These are phyloP conservation scores for Citrus sinensis DNA, from an alignment of 345 rosid genomes.

Conservation along the genomic window DVS_A1.0 CM039165.1:34691001-34691500, in stretches of 20 bases:
- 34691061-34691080: background rate
- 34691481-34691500: background rate
- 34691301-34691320: background rate
- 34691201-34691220: slow-evolving; percentile 98
- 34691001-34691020: slow-evolving; percentile 3
- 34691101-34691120: background rate
- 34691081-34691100: background rate
- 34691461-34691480: background rate
- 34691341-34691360: background rate
- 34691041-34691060: background rate
- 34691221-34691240: slow-evolving; percentile 93
- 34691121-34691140: background rate
- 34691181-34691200: slow-evolving; percentile 98
- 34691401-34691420: background rate
- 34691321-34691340: background rate
- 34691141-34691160: background rate
- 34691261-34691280: slow-evolving; percentile 90
- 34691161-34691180: slow-evolving; percentile 52
- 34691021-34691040: background rate
- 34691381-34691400: background rate
- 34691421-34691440: background rate
- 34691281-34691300: slow-evolving; percentile 41
- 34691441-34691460: background rate
- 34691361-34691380: background rate
- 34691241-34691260: slow-evolving; percentile 89